Conservation (phyloP, 148 eudicot species). For the Dysphania ambrosioides region DNA sequence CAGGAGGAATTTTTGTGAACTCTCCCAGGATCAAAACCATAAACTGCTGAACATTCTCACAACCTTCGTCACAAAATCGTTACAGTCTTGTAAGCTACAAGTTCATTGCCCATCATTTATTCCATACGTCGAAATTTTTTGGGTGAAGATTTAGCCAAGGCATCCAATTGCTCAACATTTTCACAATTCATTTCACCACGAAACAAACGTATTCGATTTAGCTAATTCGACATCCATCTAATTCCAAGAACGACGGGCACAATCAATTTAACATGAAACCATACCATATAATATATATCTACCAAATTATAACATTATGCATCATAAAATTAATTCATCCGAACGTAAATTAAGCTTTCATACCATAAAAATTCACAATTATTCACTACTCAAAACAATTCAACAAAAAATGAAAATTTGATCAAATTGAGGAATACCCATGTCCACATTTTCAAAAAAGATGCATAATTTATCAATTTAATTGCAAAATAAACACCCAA, state of each 20-base stretch:
- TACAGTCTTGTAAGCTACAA: neutral
- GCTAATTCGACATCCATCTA: too few relatives aligned
- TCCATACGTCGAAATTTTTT: neutral
- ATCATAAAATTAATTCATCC: too few relatives aligned
- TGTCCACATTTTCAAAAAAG: neutral
- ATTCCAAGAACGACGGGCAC: too few relatives aligned
- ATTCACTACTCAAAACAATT: too few relatives aligned
- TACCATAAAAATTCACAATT: too few relatives aligned
- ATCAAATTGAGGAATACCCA: slow-evolving; percentile 5
- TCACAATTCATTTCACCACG: neutral
- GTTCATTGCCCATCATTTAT: neutral
- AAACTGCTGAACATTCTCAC: neutral
- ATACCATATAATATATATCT: too few relatives aligned
- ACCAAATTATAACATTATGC: too few relatives aligned
- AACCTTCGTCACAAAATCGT: neutral
- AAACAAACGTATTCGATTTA: neutral
- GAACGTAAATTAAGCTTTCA: neutral
- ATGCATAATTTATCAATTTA: neutral
- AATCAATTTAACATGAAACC: too few relatives aligned
- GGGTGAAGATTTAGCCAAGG: neutral
- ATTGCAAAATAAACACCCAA: neutral
- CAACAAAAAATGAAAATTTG: neutral
- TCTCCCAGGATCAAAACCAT: too few relatives aligned
- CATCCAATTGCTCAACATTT: neutral
- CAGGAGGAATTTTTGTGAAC: too few relatives aligned